Evolutionary conservation across 306 rosid species (phyloP).

Genomic region (Pachyrhizus erosus): DNA sequence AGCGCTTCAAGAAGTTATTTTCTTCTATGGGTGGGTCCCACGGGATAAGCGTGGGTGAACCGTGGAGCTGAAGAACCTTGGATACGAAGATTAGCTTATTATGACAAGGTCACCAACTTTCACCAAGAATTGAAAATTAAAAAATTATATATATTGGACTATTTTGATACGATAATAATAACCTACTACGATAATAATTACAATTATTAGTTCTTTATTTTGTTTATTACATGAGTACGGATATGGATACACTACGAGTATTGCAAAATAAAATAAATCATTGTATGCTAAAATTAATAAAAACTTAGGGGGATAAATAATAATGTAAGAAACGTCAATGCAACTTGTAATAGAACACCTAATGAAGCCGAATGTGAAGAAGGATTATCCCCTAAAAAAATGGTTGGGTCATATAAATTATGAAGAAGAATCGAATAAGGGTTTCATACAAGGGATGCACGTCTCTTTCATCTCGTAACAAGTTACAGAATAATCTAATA

Average conservation of each 20-base stretch:
- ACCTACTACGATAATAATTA: too few species aligned
- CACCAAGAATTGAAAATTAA: too few species aligned
- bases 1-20: not conserved
- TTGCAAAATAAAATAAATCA: too few species aligned
- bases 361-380: not conserved
- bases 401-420: not conserved
- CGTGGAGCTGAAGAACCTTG: not conserved
- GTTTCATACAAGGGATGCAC: not conserved
- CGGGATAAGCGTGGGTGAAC: slow-evolving; percentile 38
- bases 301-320: not conserved
- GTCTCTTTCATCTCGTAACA: not conserved
- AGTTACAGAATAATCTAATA: not conserved
- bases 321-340: not conserved
- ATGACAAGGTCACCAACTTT: too few species aligned
- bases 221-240: too few species aligned
- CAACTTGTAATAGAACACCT: not conserved
- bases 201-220: too few species aligned
- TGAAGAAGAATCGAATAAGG: not conserved
- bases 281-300: not conserved
- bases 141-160: too few species aligned
- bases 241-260: too few species aligned
- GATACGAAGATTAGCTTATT: not conserved
- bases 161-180: too few species aligned
- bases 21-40: slow-evolving; percentile 32
- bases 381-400: not conserved